phyloP scores from a whole-genome alignment of 2,329 filamentous ascomycete genomes.

The Xenoacremonium recifei region DNA sequence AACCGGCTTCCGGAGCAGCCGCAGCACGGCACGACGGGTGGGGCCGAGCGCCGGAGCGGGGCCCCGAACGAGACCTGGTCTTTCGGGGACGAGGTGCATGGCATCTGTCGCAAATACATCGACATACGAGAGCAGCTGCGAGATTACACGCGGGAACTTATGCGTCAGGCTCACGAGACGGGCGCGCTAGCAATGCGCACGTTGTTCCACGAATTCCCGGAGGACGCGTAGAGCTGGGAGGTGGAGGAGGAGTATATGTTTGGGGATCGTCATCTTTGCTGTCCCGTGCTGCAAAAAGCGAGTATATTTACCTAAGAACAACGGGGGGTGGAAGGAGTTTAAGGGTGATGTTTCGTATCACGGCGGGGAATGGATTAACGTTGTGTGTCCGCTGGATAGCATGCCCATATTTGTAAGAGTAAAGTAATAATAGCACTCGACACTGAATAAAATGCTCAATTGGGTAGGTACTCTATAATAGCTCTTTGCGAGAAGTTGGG shows the following conservation, averaged over 20 bases:
- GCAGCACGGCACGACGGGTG: constrained; percentile 33
- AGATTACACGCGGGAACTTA: constrained; percentile 55
- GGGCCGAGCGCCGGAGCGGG: constrained; percentile 45
- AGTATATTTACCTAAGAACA: constrained; percentile 7
- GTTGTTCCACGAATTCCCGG: constrained; percentile 33
- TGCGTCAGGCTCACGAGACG: constrained; percentile 58
- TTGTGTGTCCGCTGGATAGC: constrained; percentile 10
- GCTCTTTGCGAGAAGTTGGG: no score
- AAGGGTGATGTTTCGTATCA: constrained; percentile 5
- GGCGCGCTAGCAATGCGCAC: constrained; percentile 62
- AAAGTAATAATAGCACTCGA: neutral
- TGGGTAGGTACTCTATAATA: no score
- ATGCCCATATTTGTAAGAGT: constrained; percentile 12
- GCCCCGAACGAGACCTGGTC: constrained; percentile 65
- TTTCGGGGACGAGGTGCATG: constrained; percentile 59
- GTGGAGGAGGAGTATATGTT: constrained; percentile 64
- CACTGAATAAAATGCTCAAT: neutral
- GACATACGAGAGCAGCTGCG: constrained; percentile 55
- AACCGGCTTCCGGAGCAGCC: constrained; percentile 57
- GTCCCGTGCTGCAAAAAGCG: constrained; percentile 6
- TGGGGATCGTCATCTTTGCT: constrained; percentile 33
- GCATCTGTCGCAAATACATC: constrained; percentile 60
- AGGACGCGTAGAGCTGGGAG: constrained; percentile 36
- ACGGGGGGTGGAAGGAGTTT: constrained; percentile 12
- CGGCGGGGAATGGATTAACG: constrained; percentile 4